Percentiles rank a stretch among this genome's conserved stretches.
Evolutionary conservation across 2,329 filamentous ascomycete genomes (phyloP).

Genomic region (Paecilomyces fulvus): DNA sequence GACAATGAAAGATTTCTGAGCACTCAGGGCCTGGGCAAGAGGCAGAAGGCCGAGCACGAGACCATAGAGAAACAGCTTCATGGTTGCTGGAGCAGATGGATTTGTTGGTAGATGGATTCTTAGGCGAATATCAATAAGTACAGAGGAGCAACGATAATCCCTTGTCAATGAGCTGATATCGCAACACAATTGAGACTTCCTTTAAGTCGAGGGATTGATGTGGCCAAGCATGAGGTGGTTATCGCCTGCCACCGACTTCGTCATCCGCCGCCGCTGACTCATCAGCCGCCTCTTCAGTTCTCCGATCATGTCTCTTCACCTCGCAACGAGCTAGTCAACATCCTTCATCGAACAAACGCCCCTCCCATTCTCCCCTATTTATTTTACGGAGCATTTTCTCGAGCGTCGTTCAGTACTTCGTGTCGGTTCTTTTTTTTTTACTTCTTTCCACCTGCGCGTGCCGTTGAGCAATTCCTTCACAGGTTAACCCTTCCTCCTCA

Average conservation of each 20-base stretch:
- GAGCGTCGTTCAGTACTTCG: background rate
- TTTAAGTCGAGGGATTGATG: background rate
- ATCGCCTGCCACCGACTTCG: constrained; percentile 3
- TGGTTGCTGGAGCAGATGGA: constrained; percentile 29
- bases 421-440: background rate
- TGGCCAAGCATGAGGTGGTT: background rate
- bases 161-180: background rate
- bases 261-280: constrained; percentile 11
- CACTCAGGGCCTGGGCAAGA: constrained; percentile 50
- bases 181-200: background rate
- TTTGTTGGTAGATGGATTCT: background rate
- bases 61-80: constrained; percentile 57
- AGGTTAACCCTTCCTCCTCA: background rate
- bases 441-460: background rate
- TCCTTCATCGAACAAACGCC: background rate
- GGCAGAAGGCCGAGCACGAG: constrained; percentile 52
- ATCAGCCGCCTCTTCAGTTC: constrained; percentile 2
- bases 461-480: constrained; percentile 3
- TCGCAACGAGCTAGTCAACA: background rate
- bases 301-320: background rate
- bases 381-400: background rate
- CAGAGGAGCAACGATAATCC: background rate
- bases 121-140: background rate
- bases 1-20: constrained; percentile 66
- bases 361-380: background rate